Evolutionary conservation across 192 early-diverging fungal species (phyloP).

Genomic region (Coemansia sp.): DNA sequence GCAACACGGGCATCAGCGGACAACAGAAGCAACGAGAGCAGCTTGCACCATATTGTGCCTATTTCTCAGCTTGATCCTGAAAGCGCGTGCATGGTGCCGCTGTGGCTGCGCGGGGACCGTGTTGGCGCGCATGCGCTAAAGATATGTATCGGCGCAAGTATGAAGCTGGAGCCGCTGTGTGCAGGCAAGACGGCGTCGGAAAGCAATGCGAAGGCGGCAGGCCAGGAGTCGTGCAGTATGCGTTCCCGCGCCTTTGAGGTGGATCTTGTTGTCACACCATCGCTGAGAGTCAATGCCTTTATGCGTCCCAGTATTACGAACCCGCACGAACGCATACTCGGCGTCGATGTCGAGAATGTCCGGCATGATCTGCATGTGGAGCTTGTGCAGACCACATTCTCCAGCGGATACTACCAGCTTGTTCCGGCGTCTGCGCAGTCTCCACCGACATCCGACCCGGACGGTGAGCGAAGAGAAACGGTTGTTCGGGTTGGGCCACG

Average conservation of each 20-base stretch:
- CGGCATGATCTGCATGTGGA: slow-evolving; percentile 31
- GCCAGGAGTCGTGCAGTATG: slow-evolving; percentile 9
- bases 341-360: slow-evolving; percentile 77
- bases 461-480: background rate
- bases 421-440: slow-evolving; percentile 5
- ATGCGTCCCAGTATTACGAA: slow-evolving; percentile 78
- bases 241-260: slow-evolving; percentile 46
- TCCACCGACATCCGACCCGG: background rate
- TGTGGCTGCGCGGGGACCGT: slow-evolving; percentile 91
- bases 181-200: too few relatives aligned
- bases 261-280: slow-evolving; percentile 73
- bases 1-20: background rate
- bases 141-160: slow-evolving; percentile 35
- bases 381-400: slow-evolving; percentile 48
- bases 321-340: slow-evolving; percentile 86
- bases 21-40: background rate
- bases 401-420: slow-evolving; percentile 43
- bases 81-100: slow-evolving; percentile 70
- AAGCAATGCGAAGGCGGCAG: background rate
- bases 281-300: slow-evolving; percentile 93
- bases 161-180: background rate
- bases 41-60: slow-evolving; percentile 17
- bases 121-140: slow-evolving; percentile 78
- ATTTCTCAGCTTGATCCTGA: slow-evolving; percentile 63
- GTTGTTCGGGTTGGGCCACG: slow-evolving; percentile 28